Percentiles rank a stretch among this genome's conserved stretches.
These are phyloP conservation scores for Ustilago nuda DNA, from an alignment of 1,284 basidiomycete species.

Conservation along the genomic window DNA sequence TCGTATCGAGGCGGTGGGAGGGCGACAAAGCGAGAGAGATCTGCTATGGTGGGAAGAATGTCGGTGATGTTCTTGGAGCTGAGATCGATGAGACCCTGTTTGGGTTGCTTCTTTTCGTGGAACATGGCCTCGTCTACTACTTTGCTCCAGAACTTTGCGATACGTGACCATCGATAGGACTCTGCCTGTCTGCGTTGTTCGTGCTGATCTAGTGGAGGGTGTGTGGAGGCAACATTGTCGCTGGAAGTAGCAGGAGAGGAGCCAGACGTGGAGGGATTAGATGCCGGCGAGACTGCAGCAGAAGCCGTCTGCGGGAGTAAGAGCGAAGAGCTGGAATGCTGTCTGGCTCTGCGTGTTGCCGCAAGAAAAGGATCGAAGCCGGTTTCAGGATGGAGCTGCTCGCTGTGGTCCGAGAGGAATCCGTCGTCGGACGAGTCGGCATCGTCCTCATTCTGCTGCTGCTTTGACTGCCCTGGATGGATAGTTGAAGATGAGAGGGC, in stretches of 20 bases:
- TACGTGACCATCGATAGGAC: conserved; percentile 33
- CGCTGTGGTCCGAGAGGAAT: conserved; percentile 46
- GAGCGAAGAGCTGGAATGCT: conserved; percentile 23
- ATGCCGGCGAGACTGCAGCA: conserved; percentile 1
- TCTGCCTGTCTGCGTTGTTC: conserved; percentile 17
- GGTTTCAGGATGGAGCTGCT: conserved; percentile 44
- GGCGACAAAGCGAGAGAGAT: conserved; percentile 47
- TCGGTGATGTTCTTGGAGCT: conserved; percentile 41
- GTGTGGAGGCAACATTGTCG: conserved; percentile 4
- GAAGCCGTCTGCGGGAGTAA: conserved; percentile 11
- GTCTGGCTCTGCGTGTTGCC: conserved; percentile 35
- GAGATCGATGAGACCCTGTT: conserved; percentile 42
- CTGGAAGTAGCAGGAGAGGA: conserved; percentile 34
- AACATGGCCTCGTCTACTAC: conserved; percentile 46
- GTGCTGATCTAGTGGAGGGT: background rate
- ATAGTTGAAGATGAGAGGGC: background rate
- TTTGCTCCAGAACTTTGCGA: conserved; percentile 45
- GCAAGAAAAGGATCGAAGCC: conserved; percentile 50
- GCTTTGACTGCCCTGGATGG: background rate
- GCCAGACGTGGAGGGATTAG: conserved; percentile 13
- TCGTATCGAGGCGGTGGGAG: conserved; percentile 47
- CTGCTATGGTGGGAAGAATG: conserved; percentile 44
- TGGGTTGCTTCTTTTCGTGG: conserved; percentile 23
- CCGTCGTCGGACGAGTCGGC: conserved; percentile 47
- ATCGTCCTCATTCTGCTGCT: conserved; percentile 10